Evolutionary conservation across 192 early-diverging fungal genomes (phyloP).

Genomic region (Gigaspora rosea): DNA sequence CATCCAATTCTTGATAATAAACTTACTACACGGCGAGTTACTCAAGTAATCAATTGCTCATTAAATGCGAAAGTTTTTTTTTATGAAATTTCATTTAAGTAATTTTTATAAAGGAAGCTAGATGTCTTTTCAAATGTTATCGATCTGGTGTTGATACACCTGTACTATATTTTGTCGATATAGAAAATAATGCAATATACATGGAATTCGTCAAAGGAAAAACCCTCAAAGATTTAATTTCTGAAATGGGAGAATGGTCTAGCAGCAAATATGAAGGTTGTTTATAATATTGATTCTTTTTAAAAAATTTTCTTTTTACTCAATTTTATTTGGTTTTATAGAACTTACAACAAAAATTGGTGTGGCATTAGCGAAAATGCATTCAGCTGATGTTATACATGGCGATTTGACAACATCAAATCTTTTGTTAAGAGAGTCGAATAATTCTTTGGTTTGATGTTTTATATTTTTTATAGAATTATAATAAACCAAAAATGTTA

Average conservation of each 20-base stretch:
- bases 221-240: conserved; percentile 74
- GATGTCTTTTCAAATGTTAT: conserved; percentile 74
- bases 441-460: conserved; percentile 49
- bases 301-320: too few relatives aligned
- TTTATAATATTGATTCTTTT: too few relatives aligned
- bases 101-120: conserved; percentile 63
- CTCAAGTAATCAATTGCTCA: conserved; percentile 48
- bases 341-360: conserved; percentile 61
- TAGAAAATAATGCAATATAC: conserved; percentile 70
- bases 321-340: too few relatives aligned
- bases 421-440: conserved; percentile 67
- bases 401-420: conserved; percentile 98
- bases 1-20: conserved; percentile 93
- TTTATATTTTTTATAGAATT: neutral
- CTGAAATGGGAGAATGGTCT: conserved; percentile 34
- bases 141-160: conserved; percentile 84
- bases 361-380: conserved; percentile 73
- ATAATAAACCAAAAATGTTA: neutral
- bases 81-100: neutral
- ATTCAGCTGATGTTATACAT: conserved; percentile 85
- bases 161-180: conserved; percentile 79
- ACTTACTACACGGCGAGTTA: conserved; percentile 68
- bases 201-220: conserved; percentile 87
- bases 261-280: too few relatives aligned
- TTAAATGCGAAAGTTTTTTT: too few relatives aligned